A percentile compares a stretch with the other conserved stretches of the same genome.
These are phyloP conservation scores for Orbilia quercus DNA, from an alignment of 2,329 filamentous ascomycete genomes.

Conservation along the genomic window DNA sequence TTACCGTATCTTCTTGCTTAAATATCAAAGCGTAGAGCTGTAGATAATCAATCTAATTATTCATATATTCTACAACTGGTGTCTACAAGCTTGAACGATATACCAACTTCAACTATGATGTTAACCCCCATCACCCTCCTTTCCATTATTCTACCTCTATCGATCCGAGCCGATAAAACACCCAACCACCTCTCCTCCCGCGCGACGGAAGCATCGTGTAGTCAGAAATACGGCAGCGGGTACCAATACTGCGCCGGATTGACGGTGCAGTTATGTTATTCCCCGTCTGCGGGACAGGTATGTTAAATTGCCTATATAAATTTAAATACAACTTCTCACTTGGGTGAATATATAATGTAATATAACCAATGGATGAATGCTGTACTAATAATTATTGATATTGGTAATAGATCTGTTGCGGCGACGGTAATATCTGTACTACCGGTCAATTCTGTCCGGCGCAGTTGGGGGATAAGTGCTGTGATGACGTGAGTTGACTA, in stretches of 20 bases:
- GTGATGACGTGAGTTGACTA: not conserved
- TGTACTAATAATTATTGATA: not conserved
- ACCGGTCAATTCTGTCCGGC: slow-evolving; percentile 1
- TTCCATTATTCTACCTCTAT: no score
- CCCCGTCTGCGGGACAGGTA: not conserved
- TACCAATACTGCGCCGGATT: slow-evolving; percentile 1
- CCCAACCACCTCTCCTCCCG: not conserved
- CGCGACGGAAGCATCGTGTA: not conserved
- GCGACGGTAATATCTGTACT: slow-evolving; percentile 4
- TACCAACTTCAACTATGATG: no score
- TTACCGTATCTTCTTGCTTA: no score
- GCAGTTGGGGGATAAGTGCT: slow-evolving; percentile 10
- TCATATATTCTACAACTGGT: no score
- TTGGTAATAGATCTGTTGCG: not conserved
- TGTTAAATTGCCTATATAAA: not conserved
- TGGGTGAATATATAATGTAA: no score
- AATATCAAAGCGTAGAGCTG: no score
- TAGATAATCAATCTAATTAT: no score
- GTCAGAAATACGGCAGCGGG: not conserved
- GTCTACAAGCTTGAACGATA: no score
- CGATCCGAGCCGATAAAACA: no score
- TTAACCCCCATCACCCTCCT: no score
- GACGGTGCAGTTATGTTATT: not conserved
- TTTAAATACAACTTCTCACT: no score
- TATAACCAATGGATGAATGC: no score